These are phyloP conservation scores for Chrysanthemum makinoi DNA, from an alignment of 129 eudicot genomes.

Conservation along the genomic window DNA sequence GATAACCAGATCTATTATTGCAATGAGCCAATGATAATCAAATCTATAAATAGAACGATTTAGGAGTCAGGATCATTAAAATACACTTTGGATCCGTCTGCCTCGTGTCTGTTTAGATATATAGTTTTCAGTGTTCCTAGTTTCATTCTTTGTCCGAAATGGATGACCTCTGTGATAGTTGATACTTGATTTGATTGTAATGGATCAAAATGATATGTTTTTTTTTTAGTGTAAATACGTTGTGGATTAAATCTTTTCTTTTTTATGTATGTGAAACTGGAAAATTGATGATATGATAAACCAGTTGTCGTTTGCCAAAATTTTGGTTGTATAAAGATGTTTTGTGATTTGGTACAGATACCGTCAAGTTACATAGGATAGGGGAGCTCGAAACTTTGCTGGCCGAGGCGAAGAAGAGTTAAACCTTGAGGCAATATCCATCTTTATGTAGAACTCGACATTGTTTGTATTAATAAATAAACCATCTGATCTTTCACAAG, in stretches of 20 bases:
- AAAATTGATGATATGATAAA: neutral
- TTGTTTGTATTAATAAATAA: conserved; percentile 9
- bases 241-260: too few relatives aligned
- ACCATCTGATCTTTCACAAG: neutral
- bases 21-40: too few relatives aligned
- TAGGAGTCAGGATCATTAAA: too few relatives aligned
- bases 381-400: conserved; percentile 85
- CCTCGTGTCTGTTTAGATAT: too few relatives aligned
- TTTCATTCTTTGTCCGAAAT: neutral
- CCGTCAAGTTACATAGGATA: conserved; percentile 56
- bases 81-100: too few relatives aligned
- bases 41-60: too few relatives aligned
- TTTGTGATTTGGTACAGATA: conserved; percentile 47
- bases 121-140: neutral
- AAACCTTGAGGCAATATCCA: conserved; percentile 1
- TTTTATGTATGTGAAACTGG: neutral
- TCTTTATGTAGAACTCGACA: conserved; percentile 2
- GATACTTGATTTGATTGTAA: neutral
- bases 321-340: neutral
- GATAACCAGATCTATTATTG: too few relatives aligned
- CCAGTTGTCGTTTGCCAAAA: neutral
- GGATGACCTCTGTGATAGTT: neutral
- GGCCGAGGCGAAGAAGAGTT: conserved; percentile 45
- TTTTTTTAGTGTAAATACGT: too few relatives aligned
- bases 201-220: neutral